Evolutionary conservation across 2,329 filamentous ascomycete genomes (phyloP), one percentile per base, ranked within the genome.

Genomic region (Microcyclospora pomicola): DNA sequence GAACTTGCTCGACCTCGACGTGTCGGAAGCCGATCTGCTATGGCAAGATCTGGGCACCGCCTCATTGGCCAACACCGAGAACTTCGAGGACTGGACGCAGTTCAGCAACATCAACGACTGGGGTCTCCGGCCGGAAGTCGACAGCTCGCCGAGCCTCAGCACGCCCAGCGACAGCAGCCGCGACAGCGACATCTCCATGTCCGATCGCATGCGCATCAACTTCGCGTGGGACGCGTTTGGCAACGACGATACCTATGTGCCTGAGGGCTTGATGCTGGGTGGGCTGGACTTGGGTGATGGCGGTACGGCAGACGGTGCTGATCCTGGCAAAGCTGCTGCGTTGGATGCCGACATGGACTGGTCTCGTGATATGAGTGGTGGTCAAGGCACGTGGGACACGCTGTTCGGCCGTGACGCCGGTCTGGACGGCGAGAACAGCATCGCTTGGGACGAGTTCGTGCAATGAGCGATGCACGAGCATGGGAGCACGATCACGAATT

Each of bases 181-280:
- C 15, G 56, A 55, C 34, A 64, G 59, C 33, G 64, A 67, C 38
- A 60, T 66, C 15, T 60, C 54, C 14, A 59, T 63, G 44, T 58
- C 58, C 38, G 62, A 64, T 44, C 58, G 59, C 24, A 45, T 65
- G 9, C 46, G 54, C 27, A 62, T 65, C 48, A 59, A 54, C 36
- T 44, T 65, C 15, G 52, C 48, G 36, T 52, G 49, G 44, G 50
- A 53, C 37, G 36, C 48, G 24, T 51, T 45, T 29, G 47, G 57
- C 35, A 49, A 59, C 36, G 57, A 55, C 31, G 56, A 58, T 16
- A 49, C 44, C 4, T 53, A 39, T 12, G 41, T 50, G 2, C 49
- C 49, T 9, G 47, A 45, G 7, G 19, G 19, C 19, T 24, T 24
- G 19, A 24, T 24, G 19, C 19, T 24, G 19, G 19, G 19, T 24